phyloP scores from a whole-genome alignment of 73 alveolate species.

The Paraurostyla sp. region DNA sequence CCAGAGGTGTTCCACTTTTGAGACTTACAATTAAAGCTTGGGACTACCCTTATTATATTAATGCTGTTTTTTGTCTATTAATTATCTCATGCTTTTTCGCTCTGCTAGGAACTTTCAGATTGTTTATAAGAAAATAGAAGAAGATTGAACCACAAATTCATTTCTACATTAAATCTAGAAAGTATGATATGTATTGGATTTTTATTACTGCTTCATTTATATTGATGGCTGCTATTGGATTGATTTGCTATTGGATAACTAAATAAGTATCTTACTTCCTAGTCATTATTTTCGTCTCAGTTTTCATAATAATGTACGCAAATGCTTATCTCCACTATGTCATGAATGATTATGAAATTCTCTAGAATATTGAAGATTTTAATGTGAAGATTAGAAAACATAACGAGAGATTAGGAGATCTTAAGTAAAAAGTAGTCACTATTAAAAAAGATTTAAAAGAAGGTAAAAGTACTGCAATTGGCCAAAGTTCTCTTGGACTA shows the following conservation, averaged over 20 bases:
- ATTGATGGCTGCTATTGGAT: slow-evolving; percentile 32
- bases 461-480: slow-evolving; percentile 30
- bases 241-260: slow-evolving; percentile 58
- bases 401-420: slow-evolving; percentile 54
- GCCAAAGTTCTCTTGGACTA: not conserved
- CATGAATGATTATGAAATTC: slow-evolving; percentile 68
- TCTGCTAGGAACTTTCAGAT: slow-evolving; percentile 48
- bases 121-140: slow-evolving; percentile 67
- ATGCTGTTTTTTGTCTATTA: slow-evolving; percentile 58
- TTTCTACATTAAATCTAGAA: slow-evolving; percentile 46
- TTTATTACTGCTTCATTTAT: slow-evolving; percentile 6
- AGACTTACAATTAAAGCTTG: slow-evolving; percentile 15
- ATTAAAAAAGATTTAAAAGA: slow-evolving; percentile 45
- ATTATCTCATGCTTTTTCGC: slow-evolving; percentile 33
- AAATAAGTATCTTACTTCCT: not conserved
- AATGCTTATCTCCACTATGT: slow-evolving; percentile 66
- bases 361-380: slow-evolving; percentile 41
- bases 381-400: slow-evolving; percentile 52
- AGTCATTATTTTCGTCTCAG: slow-evolving; percentile 59
- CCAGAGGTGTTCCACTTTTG: slow-evolving; percentile 62
- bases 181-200: slow-evolving; percentile 70
- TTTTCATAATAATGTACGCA: slow-evolving; percentile 7
- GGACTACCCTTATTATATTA: slow-evolving; percentile 38
- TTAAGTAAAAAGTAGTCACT: slow-evolving; percentile 30
- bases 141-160: slow-evolving; percentile 62